phyloP scores from a whole-genome alignment of 2,329 filamentous ascomycete species.

The Aspergillus aculeatinus region DNA sequence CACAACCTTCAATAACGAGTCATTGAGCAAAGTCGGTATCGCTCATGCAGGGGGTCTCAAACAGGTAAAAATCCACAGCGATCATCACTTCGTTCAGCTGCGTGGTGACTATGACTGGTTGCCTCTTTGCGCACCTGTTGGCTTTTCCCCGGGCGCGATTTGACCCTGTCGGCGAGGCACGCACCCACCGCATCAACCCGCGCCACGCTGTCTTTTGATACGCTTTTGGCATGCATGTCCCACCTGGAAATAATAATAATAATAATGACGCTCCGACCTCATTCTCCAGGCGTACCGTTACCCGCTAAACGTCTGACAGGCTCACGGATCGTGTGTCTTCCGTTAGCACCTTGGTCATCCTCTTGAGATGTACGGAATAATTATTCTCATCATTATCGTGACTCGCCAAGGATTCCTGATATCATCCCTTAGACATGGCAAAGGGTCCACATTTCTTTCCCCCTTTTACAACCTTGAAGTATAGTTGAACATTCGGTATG shows the following conservation, averaged over 20 bases:
- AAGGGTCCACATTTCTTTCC: neutral
- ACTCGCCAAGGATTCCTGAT: no score
- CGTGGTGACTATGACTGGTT: neutral
- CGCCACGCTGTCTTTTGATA: conserved; percentile 4
- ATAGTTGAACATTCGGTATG: neutral
- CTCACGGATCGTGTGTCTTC: conserved; percentile 1
- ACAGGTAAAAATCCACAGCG: neutral
- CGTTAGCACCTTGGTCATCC: conserved; percentile 10
- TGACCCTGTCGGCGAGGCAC: neutral
- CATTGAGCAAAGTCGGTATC: neutral
- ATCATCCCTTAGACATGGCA: no score
- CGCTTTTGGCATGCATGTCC: neutral
- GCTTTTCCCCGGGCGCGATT: neutral
- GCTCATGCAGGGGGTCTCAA: neutral
- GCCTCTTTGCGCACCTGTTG: conserved; percentile 2
- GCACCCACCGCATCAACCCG: conserved; percentile 1
- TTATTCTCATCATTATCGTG: no score
- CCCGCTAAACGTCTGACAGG: conserved; percentile 4
- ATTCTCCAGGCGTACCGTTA: neutral
- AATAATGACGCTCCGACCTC: no score
- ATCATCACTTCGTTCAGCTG: neutral
- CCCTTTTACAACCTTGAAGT: neutral
- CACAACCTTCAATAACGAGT: neutral
- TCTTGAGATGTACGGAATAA: neutral
- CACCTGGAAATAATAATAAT: no score